Base-by-base conservation (phyloP, 1,139 yeast species). In the Saccharomyces hybrid region DNA sequence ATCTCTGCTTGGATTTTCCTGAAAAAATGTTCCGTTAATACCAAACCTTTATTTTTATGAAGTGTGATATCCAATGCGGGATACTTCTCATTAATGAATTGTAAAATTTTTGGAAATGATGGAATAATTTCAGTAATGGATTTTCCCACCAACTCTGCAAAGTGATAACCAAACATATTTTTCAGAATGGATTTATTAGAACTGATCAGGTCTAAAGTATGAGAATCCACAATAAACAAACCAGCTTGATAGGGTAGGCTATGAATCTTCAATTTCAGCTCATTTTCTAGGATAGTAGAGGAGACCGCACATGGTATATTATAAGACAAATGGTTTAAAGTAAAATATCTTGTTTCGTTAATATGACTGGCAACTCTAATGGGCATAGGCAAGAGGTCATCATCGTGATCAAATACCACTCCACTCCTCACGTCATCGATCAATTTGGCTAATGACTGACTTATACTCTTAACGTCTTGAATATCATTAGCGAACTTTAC, bases 221-320 rank as follows among this genome's bases (percentile, higher is more conserved):
- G 58, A 1, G 66, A 59, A 47, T 65, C 63, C 14, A 89, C 74
- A 12, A 89, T 84, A 63, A 89, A 83, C 24, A 88, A 81, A 34
- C 96, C 96, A 0, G 96, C 95, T 64, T 89, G 88, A 67, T 88
- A 88, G 0, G 96, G 96, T 59, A 88, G 70, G 2, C 93, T 78
- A 62, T 86, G 93, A 31, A 87, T 77, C 59, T 85, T 84, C 52
- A 86, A 66, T 52, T 66, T 79, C 51, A 73, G 67, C 24, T 74
- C 73, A 44, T 72, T 71, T 16, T 75, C 73, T 54, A 83, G 82
- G 32, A 83, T 65, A 49, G 80, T 79, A 0, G 87, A 80, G 0
- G 88, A 79, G 2, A 85, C 76, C 0, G 93, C 93, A 72, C 90
- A 84, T 0, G 93, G 93, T 19, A 83, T 75, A 54, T 70, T 72